A percentile compares a stretch with the other conserved stretches of the same genome.
Evolutionary conservation across 306 rosid genomes (phyloP).

Genomic region (Cajanus cajan): DNA sequence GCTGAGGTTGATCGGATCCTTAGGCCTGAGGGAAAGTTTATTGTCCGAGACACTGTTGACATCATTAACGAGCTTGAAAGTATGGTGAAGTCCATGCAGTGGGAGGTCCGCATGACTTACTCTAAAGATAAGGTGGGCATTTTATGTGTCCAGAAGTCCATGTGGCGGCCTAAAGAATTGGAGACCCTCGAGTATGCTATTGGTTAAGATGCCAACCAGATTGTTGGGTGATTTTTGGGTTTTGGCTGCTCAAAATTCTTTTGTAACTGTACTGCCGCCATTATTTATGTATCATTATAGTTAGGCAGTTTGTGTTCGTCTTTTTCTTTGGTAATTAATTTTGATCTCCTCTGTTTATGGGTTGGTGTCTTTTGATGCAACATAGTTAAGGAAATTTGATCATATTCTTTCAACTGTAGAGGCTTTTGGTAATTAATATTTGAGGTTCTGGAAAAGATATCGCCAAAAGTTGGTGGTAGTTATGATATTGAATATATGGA

Average conservation of each 20-base stretch:
- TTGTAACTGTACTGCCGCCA: slow-evolving; percentile 38
- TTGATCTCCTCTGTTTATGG: slow-evolving; percentile 36
- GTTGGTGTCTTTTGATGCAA: slow-evolving; percentile 37
- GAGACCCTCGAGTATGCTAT: slow-evolving; percentile 68
- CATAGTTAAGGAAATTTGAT: slow-evolving; percentile 26
- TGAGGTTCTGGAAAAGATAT: slow-evolving; percentile 16
- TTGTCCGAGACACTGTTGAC: slow-evolving; percentile 74
- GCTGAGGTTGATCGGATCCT: slow-evolving; percentile 92
- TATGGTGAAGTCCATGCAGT: slow-evolving; percentile 68
- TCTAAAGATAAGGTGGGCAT: slow-evolving; percentile 74
- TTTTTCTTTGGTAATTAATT: slow-evolving; percentile 33
- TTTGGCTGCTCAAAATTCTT: slow-evolving; percentile 41
- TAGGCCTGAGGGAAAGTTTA: slow-evolving; percentile 88
- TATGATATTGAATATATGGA: slow-evolving; percentile 27
- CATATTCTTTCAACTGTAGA: slow-evolving; percentile 45
- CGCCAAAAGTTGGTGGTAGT: slow-evolving; percentile 1
- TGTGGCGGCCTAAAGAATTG: slow-evolving; percentile 77
- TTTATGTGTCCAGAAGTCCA: slow-evolving; percentile 79
- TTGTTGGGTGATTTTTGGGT: slow-evolving; percentile 39
- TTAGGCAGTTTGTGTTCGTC: slow-evolving; percentile 39
- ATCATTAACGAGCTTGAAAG: slow-evolving; percentile 60
- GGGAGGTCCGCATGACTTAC: slow-evolving; percentile 90
- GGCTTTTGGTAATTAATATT: slow-evolving; percentile 32
- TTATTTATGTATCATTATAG: slow-evolving; percentile 50
- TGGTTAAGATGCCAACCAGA: slow-evolving; percentile 34